Percentiles rank a stretch among this genome's conserved stretches.
Conservation (phyloP, 495 filamentous ascomycete genomes). For the Penicillium daleae region DNA sequence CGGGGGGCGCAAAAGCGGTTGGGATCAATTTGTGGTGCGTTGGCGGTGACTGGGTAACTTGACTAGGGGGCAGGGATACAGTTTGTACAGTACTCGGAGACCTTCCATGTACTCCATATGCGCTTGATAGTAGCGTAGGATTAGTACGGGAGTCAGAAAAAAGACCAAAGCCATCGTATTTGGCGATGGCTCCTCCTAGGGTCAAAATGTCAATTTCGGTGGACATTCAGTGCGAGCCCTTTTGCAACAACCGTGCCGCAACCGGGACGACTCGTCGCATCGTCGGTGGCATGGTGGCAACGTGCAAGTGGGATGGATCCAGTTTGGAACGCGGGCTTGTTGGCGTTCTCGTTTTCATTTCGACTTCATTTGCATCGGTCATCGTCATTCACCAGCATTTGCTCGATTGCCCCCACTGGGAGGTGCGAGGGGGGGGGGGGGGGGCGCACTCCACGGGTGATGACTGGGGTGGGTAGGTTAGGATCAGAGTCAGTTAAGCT, state of each 20-base stretch:
- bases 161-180: not conserved
- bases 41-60: constrained; percentile 16
- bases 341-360: constrained; percentile 4
- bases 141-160: not conserved
- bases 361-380: constrained; percentile 6
- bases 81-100: not conserved
- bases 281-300: constrained; percentile 22
- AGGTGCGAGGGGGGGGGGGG: constrained; percentile 16
- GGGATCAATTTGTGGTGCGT: constrained; percentile 12
- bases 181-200: not conserved
- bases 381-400: constrained; percentile 7
- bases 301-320: constrained; percentile 7
- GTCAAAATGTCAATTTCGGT: not conserved
- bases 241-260: constrained; percentile 21
- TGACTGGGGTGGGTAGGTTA: constrained; percentile 4
- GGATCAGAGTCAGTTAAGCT: not conserved
- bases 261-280: constrained; percentile 25
- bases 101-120: not conserved
- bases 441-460: constrained; percentile 16
- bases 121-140: not conserved
- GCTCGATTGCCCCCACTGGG: constrained; percentile 11
- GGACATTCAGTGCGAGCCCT: not conserved
- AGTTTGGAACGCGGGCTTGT: constrained; percentile 19
- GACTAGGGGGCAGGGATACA: not conserved
- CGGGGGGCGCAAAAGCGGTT: constrained; percentile 7